A percentile compares a stretch with the other conserved stretches of the same genome.
Conservation (phyloP, 805 yeast species). For the Saturnispora halmiae region DNA sequence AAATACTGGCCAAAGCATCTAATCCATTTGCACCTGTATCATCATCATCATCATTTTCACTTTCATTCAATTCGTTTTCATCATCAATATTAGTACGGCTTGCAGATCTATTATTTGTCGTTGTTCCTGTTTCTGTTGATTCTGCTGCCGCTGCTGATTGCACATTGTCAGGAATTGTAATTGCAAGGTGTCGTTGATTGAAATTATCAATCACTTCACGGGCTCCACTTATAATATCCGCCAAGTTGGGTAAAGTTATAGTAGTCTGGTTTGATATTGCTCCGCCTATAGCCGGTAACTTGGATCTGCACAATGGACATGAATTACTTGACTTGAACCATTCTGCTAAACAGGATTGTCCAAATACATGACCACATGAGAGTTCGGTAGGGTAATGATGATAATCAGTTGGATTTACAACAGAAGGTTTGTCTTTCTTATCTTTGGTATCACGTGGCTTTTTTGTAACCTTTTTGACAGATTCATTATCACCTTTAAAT, state of each 20-base stretch:
- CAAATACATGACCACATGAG: constrained; percentile 86
- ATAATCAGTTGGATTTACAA: constrained; percentile 20
- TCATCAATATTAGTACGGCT: not conserved
- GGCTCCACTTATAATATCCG: constrained; percentile 27
- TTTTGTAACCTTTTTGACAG: not conserved
- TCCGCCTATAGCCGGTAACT: constrained; percentile 31
- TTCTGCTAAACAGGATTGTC: constrained; percentile 70
- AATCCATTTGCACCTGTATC: constrained; percentile 8
- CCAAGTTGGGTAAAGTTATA: constrained; percentile 30
- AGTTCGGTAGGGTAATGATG: constrained; percentile 59
- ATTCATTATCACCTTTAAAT: not conserved
- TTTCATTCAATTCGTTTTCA: not conserved
- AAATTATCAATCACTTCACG: constrained; percentile 26
- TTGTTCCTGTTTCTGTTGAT: not conserved
- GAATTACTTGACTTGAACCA: constrained; percentile 72
- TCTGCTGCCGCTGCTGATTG: not conserved
- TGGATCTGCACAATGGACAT: constrained; percentile 79
- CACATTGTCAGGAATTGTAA: constrained; percentile 2
- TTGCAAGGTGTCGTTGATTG: constrained; percentile 23
- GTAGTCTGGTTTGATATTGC: constrained; percentile 20
- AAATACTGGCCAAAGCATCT: constrained; percentile 5
- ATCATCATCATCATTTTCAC: not conserved
- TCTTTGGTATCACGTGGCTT: constrained; percentile 4
- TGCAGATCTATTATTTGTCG: not conserved
- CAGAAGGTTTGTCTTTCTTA: constrained; percentile 11